Evolutionary conservation across 768 basidiomycete genomes (phyloP), one percentile per base, ranked within the genome.

Genomic region (Lentinus tigrinus): DNA sequence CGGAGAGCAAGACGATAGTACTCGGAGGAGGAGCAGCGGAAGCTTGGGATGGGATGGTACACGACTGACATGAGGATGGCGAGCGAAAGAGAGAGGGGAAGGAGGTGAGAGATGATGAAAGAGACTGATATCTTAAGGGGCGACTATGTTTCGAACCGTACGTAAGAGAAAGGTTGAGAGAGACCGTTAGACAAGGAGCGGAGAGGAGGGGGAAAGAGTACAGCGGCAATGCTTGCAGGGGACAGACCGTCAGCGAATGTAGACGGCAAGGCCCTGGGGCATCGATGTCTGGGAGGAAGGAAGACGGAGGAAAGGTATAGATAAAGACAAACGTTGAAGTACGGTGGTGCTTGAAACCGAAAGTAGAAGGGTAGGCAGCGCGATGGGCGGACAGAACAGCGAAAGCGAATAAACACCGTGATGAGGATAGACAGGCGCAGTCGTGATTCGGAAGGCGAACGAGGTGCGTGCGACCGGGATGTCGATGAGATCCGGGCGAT

Each of bases 21-120:
- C n/a, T n/a, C n/a, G 42, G 24, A 54, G 43, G 43, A 23, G 43
- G 23, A 46, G 21, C 46, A 52, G 46, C 52, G 47, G 58, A 40
- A 58, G 58, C 57, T 66, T 46, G 43, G 58, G 58, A 57, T n/a
- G n/a, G n/a, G 31, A 31, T 31, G 7, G 31, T 31, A 31, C 31
- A 31, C 31, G 31, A 31, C 11, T 31, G 31, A 31, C 7, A 11
- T 31, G 60, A 63, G n/a, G n/a, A n/a, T n/a, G n/a, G n/a, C n/a
- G n/a, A n/a, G n/a, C n/a, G n/a, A n/a, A n/a, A n/a, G n/a, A 66
- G 57, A 66, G 54, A 44, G 61, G 56, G 24, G 52, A 57, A 39
- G 40, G 34, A 37, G 57, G 46, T n/a, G 43, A 21, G 21, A 21
- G 43, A 23, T 4, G 21, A 19, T 9, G 43, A 44, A 11, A 23